Evolutionary conservation across 2,329 filamentous ascomycete species (phyloP), one percentile per base, ranked within the genome.

Genomic region (Fusarium sp.): DNA sequence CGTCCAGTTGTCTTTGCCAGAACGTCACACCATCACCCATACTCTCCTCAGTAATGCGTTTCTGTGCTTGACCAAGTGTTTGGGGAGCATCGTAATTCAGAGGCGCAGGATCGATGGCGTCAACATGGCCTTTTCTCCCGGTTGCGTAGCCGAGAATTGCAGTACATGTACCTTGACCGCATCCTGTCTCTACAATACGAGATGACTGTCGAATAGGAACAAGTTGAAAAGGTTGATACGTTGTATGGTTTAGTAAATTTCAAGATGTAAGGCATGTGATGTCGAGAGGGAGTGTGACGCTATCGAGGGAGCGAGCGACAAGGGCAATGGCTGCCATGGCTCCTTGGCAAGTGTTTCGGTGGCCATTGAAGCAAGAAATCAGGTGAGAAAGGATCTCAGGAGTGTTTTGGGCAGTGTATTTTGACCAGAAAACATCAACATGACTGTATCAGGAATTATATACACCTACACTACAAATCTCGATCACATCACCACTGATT

Each of bases 51-150:
- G 10, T 2, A 8, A 58, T 43, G 11, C 59, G 41, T 3, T 47
- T 4, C 1, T 58, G 55, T 7, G 55, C 55, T 29, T 58, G 53
- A 3, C 53, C 55, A 1, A 58, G 55, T 1, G 55, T 58, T 15
- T 46, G 46, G 5, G 55, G 55, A n/a, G 55, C 47, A 8, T 54
- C 55, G 21, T 58, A 58, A 9, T 59, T 31, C 8, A 47, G 39
- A 52, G 47, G 27, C 19, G 55, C 55, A 11, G 55, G 55, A 47
- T 58, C 55, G 3, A 58, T 37, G 27, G 55, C 53, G 13, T 58
- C 55, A 7, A 59, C 21, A 10, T 25, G 35, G 1, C 55, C 55
- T 0, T 21, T 9, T 3, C 29, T 33, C 0, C 55, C 53, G 1
- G 23, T 29, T 0, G 6, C 27, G 6, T 52, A 47, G 0, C 53